These are phyloP conservation scores for Candida manassasensis DNA, from an alignment of 805 yeast genomes.

Conservation along the genomic window DNA sequence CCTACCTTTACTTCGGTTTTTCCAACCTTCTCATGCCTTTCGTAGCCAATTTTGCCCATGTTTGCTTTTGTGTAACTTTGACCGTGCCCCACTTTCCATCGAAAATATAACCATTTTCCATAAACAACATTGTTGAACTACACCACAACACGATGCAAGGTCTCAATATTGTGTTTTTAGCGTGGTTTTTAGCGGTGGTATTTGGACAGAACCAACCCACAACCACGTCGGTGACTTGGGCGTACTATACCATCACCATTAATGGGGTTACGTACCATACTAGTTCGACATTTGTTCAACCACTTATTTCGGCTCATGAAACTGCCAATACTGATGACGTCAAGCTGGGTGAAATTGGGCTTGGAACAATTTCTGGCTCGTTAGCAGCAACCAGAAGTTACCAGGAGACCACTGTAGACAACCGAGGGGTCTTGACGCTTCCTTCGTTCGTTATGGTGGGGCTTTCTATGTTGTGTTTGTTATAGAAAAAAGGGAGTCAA, in stretches of 20 bases:
- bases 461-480: neutral
- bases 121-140: too few species aligned
- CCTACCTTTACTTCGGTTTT: too few species aligned
- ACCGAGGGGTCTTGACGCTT: conserved; percentile 1
- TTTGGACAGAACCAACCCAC: conserved; percentile 10
- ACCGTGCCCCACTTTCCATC: too few species aligned
- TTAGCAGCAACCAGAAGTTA: conserved; percentile 31
- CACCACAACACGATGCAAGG: too few species aligned
- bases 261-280: conserved; percentile 25
- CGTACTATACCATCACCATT: conserved; percentile 31
- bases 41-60: too few species aligned
- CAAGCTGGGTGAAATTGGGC: conserved; percentile 26
- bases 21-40: too few species aligned
- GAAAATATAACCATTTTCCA: too few species aligned
- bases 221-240: conserved; percentile 22
- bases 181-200: neutral
- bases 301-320: conserved; percentile 21
- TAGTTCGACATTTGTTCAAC: conserved; percentile 20
- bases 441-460: neutral
- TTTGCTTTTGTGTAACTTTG: too few species aligned
- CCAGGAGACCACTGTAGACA: conserved; percentile 20
- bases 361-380: conserved; percentile 23
- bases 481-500: too few species aligned
- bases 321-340: conserved; percentile 15
- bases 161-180: neutral